Evolutionary conservation across 106 monocot species (phyloP).

Genomic region (Vanilla planifolia): DNA sequence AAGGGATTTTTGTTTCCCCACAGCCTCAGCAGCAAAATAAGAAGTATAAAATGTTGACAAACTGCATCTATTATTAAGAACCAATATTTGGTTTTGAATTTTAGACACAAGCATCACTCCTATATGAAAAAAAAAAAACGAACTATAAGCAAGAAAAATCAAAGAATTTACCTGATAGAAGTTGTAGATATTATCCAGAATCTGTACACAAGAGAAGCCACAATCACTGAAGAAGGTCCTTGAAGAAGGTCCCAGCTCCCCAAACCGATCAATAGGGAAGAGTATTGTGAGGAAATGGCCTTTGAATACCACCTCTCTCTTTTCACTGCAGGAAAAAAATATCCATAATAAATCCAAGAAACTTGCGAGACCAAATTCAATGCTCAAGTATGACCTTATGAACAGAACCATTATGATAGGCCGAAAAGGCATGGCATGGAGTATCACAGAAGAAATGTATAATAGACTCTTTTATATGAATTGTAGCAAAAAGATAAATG

Average conservation of each 20-base stretch:
- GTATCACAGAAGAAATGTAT: neutral
- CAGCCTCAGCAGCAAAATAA: too few species aligned
- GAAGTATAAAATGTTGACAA: too few species aligned
- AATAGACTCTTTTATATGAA: neutral
- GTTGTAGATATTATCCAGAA: slow-evolving; percentile 68
- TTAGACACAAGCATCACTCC: neutral
- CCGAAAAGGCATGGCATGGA: too few species aligned
- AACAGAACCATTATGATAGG: too few species aligned
- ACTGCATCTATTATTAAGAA: too few species aligned
- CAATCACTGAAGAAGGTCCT: slow-evolving; percentile 72
- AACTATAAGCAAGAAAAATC: neutral
- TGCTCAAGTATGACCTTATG: too few species aligned
- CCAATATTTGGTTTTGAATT: too few species aligned
- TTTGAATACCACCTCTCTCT: slow-evolving; percentile 60
- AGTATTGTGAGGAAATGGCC: slow-evolving; percentile 82
- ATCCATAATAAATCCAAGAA: too few species aligned
- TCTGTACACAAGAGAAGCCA: slow-evolving; percentile 73
- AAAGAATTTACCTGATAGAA: slow-evolving; percentile 74
- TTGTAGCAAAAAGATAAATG: too few species aligned
- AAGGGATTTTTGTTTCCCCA: too few species aligned
- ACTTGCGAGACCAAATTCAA: too few species aligned
- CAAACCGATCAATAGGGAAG: slow-evolving; percentile 86
- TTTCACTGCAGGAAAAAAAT: slow-evolving; percentile 58
- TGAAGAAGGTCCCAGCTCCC: slow-evolving; percentile 83
- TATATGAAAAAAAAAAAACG: neutral